Percentiles rank a stretch among this genome's conserved stretches.
These are phyloP conservation scores for Colletotrichum destructivum DNA, from an alignment of 2,329 filamentous ascomycete genomes.

Conservation along the genomic window DNA sequence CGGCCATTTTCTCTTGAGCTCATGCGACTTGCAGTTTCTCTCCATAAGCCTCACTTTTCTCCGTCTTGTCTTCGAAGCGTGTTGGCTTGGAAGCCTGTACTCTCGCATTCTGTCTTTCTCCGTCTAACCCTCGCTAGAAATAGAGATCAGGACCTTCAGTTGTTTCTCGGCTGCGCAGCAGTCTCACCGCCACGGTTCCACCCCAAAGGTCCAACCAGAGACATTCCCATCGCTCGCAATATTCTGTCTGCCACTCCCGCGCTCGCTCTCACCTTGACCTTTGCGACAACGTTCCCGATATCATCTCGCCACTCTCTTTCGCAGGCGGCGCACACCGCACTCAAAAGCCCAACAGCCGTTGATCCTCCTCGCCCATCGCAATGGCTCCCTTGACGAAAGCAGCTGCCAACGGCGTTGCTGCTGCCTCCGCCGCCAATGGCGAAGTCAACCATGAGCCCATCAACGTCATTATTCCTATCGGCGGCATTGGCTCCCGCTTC, in stretches of 20 bases:
- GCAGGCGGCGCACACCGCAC: constrained; percentile 8
- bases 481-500: constrained; percentile 51
- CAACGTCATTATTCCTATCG: constrained; percentile 52
- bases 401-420: constrained; percentile 32
- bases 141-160: background rate
- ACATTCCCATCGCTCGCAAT: constrained; percentile 31
- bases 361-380: constrained; percentile 4
- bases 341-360: background rate
- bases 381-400: constrained; percentile 35
- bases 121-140: constrained; percentile 5
- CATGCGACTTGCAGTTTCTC: constrained; percentile 1
- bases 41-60: constrained; percentile 9
- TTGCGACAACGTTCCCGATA: constrained; percentile 5
- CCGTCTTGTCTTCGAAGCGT: background rate
- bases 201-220: constrained; percentile 4
- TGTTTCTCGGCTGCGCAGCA: constrained; percentile 20
- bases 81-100: constrained; percentile 16
- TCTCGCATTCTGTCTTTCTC: constrained; percentile 8
- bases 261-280: background rate
- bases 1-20: constrained; percentile 30
- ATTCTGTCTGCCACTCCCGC: constrained; percentile 8
- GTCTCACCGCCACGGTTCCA: constrained; percentile 28
- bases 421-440: constrained; percentile 17
- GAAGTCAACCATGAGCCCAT: constrained; percentile 44
- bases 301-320: constrained; percentile 7